Evolutionary conservation across 495 filamentous ascomycete genomes (phyloP).

Genomic region (Recurvomyces mirabilis): DNA sequence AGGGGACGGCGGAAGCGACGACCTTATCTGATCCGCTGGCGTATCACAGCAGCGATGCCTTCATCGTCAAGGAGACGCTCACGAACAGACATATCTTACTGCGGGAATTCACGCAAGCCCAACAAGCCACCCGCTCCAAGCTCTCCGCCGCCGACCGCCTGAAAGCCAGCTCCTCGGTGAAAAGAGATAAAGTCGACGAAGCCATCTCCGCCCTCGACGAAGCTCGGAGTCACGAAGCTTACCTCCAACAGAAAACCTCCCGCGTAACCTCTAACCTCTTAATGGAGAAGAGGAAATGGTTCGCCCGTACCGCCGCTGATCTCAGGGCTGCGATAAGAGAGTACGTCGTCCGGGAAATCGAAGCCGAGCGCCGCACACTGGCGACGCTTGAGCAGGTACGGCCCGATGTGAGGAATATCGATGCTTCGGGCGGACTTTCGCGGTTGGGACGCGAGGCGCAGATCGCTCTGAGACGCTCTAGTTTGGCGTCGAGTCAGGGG

Average conservation of each 20-base stretch:
- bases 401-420: constrained; percentile 86
- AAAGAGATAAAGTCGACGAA: constrained; percentile 91
- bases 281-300: constrained; percentile 83
- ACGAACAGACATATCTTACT: constrained; percentile 98
- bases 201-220: constrained; percentile 82
- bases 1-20: constrained; percentile 92
- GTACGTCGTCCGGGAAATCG: constrained; percentile 88
- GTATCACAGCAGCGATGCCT: constrained; percentile 91
- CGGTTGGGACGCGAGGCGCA: constrained; percentile 81
- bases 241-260: constrained; percentile 70
- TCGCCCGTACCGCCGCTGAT: constrained; percentile 71
- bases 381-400: constrained; percentile 85
- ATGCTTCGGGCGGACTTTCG: constrained; percentile 76
- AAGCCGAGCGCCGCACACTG: constrained; percentile 83
- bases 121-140: constrained; percentile 66
- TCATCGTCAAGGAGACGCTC: constrained; percentile 97
- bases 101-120: constrained; percentile 80
- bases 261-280: constrained; percentile 82
- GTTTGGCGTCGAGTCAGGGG: constrained; percentile 74
- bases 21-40: constrained; percentile 87
- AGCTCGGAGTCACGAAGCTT: constrained; percentile 63
- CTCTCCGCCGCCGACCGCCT: constrained; percentile 76
- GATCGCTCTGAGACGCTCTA: constrained; percentile 61
- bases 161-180: constrained; percentile 69
- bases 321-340: constrained; percentile 72